These are phyloP conservation scores for Trichoderma reesei DNA, from an alignment of 495 filamentous ascomycete species.

Conservation along the genomic window DNA sequence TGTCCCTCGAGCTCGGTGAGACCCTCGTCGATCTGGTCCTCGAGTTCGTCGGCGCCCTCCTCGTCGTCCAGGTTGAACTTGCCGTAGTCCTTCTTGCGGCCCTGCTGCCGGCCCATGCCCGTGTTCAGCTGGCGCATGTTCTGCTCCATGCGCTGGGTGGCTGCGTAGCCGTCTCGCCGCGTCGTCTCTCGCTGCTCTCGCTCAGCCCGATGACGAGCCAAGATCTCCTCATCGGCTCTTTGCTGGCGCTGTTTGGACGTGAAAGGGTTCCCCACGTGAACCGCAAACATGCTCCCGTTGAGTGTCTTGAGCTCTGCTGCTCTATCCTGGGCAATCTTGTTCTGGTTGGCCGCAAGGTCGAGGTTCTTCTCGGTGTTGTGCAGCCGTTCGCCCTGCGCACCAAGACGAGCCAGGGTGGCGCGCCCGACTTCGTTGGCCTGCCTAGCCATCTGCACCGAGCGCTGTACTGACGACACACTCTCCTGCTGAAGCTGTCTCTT, in stretches of 20 bases:
- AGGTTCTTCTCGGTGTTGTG: slow-evolving; percentile 70
- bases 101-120: slow-evolving; percentile 8
- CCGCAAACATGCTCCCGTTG: slow-evolving; percentile 76
- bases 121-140: slow-evolving; percentile 41
- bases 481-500: slow-evolving; percentile 68
- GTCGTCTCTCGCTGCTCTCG: slow-evolving; percentile 59
- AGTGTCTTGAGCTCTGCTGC: slow-evolving; percentile 60
- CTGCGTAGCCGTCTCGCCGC: slow-evolving; percentile 50
- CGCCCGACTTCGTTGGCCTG: slow-evolving; percentile 65
- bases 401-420: slow-evolving; percentile 58
- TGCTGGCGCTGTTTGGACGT: slow-evolving; percentile 46
- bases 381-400: slow-evolving; percentile 64
- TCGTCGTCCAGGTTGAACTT: slow-evolving; percentile 76
- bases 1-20: slow-evolving; percentile 27
- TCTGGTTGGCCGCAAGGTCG: slow-evolving; percentile 58
- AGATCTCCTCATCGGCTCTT: slow-evolving; percentile 49
- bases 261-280: slow-evolving; percentile 67
- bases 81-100: slow-evolving; percentile 53
- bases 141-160: slow-evolving; percentile 49
- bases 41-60: slow-evolving; percentile 56
- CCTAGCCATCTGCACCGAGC: slow-evolving; percentile 53
- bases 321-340: slow-evolving; percentile 62
- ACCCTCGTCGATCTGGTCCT: slow-evolving; percentile 60
- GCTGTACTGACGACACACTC: slow-evolving; percentile 60
- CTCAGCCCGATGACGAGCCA: slow-evolving; percentile 54